Evolutionary conservation across 2,329 filamentous ascomycete genomes (phyloP), one percentile per base, ranked within the genome.

Genomic region (Ceratocystis harringtonii): DNA sequence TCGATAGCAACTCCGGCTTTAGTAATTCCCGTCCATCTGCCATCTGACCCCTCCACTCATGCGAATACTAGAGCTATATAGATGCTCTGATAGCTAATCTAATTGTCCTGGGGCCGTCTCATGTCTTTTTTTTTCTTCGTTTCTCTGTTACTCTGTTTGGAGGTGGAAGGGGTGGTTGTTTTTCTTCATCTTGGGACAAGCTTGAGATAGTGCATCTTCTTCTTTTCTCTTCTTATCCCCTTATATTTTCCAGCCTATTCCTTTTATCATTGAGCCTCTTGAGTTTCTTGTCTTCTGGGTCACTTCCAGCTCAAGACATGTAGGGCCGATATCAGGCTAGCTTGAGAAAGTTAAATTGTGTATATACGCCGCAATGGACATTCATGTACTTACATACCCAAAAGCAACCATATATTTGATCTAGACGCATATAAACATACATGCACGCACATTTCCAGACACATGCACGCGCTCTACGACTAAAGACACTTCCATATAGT

Each of bases 311-410:
- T 58, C 30, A 36, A n/a, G n/a, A 17, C 17, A 58, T 58, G n/a
- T 36, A n/a, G n/a, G 32, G 55, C 17, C 15, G 28, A 36, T 58
- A 36, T 10, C 55, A 58, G 55, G 28, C 55, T 58, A n/a, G 28
- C 28, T 58, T 15, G 55, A 58, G 15, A 30, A 36, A 17, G 55
- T 32, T 58, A 36, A 5, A 58, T 58, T 36, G 19, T 58, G 55
- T 58, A 58, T 36, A 58, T 58, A 58, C 55, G 36, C 55, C 55
- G 55, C 55, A 58, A 58, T 36, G 25, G 55, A 58, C 55, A 58
- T 58, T n/a, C 55, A 32, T 58, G 30, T 58, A 58, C 55, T 32
- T 58, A 19, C 55, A 36, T 58, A 58, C 52, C 28, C 8, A 58
- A n/a, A 30, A 30, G 19, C 55, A 58, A 10, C 12, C 52, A 10